Base-by-base conservation (phyloP, 2,329 filamentous ascomycete genomes). In the Atkinsonella texensis region DNA sequence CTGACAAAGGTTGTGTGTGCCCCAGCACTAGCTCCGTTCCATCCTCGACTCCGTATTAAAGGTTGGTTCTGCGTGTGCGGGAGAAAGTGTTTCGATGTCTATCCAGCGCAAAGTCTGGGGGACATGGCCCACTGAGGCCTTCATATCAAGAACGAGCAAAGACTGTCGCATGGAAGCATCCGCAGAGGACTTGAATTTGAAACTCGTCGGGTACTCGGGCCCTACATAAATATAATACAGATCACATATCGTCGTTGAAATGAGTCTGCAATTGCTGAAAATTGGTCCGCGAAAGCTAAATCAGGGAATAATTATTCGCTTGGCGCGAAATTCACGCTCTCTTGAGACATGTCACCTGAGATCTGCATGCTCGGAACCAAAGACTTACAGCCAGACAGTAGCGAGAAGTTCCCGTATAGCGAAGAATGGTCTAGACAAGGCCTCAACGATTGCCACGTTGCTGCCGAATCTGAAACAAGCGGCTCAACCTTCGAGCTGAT, bases 1-100 rank as follows among this genome's bases (percentile, higher is more conserved):
- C 61, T 3, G 65, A 63, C 9, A 59, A 64, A 49, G 72, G 71
- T 0, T 75, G 73, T 33, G 64, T 75, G 2, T 74, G 70, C 56
- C 62, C 65, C 39, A 48, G 49, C 33, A 47, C 55, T 5, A 42
- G 45, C 9, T 40, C 46, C 18, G 5, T 20, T 20, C 46, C 54
- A 15, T 42, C 50, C 40, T 39, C 53, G 20, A 53, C 53, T n/a
- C 31, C 40, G 7, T 44, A 13, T 28, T 28, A 28, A 28, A 38
- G 35, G 35, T 12, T 15, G 35, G 35, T 38, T 38, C 11, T 38
- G 2, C 1, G 28, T 28, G 28, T 28, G 28, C 28, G 4, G 7
- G 28, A 28, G 28, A 28, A 8, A 6, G 28, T 28, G 7, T 28
- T 28, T 28, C 1, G 28, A 28, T 28, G 28, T 3, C 28, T 28